phyloP scores from a whole-genome alignment of 352 stramenopile genomes.

The Phytophthora chlamydospora region DNA sequence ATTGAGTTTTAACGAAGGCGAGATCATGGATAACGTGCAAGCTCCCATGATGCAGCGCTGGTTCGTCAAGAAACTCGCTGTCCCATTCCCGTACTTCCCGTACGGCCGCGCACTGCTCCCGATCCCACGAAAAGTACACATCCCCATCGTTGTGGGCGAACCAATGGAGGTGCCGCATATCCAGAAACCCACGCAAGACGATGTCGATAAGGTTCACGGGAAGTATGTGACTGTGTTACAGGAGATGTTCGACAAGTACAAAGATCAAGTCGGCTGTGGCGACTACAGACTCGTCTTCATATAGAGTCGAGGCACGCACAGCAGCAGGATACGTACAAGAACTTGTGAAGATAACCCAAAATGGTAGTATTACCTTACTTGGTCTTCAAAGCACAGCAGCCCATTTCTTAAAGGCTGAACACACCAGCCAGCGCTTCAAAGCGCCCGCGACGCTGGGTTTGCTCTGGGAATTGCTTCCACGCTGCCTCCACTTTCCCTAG shows the following conservation, averaged over 20 bases:
- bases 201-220: slow-evolving; percentile 58
- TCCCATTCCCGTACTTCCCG: slow-evolving; percentile 74
- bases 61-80: slow-evolving; percentile 71
- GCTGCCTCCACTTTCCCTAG: slow-evolving; percentile 39
- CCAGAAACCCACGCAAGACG: slow-evolving; percentile 40
- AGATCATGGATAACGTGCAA: slow-evolving; percentile 79
- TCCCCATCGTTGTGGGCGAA: slow-evolving; percentile 61
- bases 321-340: too few relatives aligned
- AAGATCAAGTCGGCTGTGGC: slow-evolving; percentile 59
- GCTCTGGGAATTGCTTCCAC: slow-evolving; percentile 60
- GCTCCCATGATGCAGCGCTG: slow-evolving; percentile 63
- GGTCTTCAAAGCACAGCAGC: background rate
- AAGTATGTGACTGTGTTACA: slow-evolving; percentile 56
- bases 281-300: slow-evolving; percentile 71
- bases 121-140: slow-evolving; percentile 60
- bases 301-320: background rate
- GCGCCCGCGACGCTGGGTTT: slow-evolving; percentile 58
- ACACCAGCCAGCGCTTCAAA: slow-evolving; percentile 53
- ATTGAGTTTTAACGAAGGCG: slow-evolving; percentile 77
- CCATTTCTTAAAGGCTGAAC: slow-evolving; percentile 27
- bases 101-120: slow-evolving; percentile 65
- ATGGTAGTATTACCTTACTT: slow-evolving; percentile 7
- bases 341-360: slow-evolving; percentile 16
- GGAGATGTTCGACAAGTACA: slow-evolving; percentile 67
- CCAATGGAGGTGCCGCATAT: slow-evolving; percentile 55